Evolutionary conservation across 352 stramenopile genomes (phyloP), one percentile per base, ranked within the genome.

Genomic region (Phytopythium ostracodes): DNA sequence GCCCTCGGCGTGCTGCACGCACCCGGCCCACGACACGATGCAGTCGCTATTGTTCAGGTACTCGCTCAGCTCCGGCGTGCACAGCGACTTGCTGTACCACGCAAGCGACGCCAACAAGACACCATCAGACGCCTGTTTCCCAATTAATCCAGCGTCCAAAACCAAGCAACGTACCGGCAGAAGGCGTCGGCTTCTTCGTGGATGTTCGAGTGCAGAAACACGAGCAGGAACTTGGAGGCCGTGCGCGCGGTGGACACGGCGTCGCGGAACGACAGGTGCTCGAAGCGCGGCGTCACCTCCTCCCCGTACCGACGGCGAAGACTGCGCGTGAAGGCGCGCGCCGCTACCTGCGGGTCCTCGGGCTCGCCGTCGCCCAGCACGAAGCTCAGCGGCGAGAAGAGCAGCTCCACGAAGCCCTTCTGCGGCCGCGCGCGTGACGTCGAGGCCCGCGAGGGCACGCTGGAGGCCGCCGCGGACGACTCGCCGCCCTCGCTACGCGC

Each of bases 171-270:
- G 17, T 67, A 88, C 81, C 79, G 77, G 69, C 83, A 91, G 59
- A 94, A 95, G 9, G 62, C 53, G 57, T 88, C 71, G 25, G 84
- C 79, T 43, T 93, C 81, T 51, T 95, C 84, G 59, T 95, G 86
- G 47, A 95, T 87, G 27, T 77, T 90, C 64, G 84, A 95, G 69
- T 95, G 86, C 57, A 95, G 62, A 50, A 91, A 95, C 54, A 93
- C 83, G 9, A 95, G 47, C 49, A 95, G 62, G 51, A 95, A 95
- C 71, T 95, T 94, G 66, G 79, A 91, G 42, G 81, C 77, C 12
- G 81, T 90, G 20, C 84, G 82, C 10, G 86, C 84, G 0, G 84
- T 90, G 3, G 78, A 90, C 64, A 92, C 83, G 6, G 86, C 83
- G 56, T 94, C 86, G 20, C 83, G 78, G 68, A 94, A 94, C 59